phyloP scores from a whole-genome alignment of 345 rosid genomes.

The Dipteronia dyeriana region DNA sequence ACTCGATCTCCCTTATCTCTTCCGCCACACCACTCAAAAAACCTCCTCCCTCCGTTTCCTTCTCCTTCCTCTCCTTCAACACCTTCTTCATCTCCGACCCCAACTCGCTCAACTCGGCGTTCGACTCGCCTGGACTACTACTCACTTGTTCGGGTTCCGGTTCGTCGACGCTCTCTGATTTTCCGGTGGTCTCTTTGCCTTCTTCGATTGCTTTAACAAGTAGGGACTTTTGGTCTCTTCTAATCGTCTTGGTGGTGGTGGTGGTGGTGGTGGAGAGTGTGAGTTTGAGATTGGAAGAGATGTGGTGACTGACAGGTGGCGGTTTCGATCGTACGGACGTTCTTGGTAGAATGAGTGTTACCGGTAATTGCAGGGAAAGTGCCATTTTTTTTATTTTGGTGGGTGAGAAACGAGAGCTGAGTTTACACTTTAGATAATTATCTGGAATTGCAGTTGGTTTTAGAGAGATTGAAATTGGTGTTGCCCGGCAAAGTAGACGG shows the following conservation, averaged over 20 bases:
- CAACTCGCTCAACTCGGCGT: slow-evolving; percentile 46
- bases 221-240: slow-evolving; percentile 14
- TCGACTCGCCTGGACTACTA: slow-evolving; percentile 17
- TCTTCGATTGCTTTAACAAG: slow-evolving; percentile 51
- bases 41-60: slow-evolving; percentile 40
- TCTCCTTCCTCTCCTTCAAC: slow-evolving; percentile 64
- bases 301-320: background rate
- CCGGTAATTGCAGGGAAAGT: slow-evolving; percentile 34
- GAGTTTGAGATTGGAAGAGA: slow-evolving; percentile 13
- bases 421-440: background rate
- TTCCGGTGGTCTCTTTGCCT: slow-evolving; percentile 51
- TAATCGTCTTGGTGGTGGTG: background rate
- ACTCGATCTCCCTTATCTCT: slow-evolving; percentile 86
- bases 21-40: slow-evolving; percentile 73
- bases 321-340: background rate
- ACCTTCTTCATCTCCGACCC: slow-evolving; percentile 79
- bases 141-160: slow-evolving; percentile 22
- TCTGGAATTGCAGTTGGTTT: background rate
- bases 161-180: slow-evolving; percentile 29
- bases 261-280: background rate
- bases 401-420: background rate
- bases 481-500: background rate
- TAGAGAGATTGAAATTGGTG: background rate
- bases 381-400: slow-evolving; percentile 23
- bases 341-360: slow-evolving; percentile 12